phyloP scores from a whole-genome alignment of 192 early-diverging fungal species.

The Podila epicladia region DNA sequence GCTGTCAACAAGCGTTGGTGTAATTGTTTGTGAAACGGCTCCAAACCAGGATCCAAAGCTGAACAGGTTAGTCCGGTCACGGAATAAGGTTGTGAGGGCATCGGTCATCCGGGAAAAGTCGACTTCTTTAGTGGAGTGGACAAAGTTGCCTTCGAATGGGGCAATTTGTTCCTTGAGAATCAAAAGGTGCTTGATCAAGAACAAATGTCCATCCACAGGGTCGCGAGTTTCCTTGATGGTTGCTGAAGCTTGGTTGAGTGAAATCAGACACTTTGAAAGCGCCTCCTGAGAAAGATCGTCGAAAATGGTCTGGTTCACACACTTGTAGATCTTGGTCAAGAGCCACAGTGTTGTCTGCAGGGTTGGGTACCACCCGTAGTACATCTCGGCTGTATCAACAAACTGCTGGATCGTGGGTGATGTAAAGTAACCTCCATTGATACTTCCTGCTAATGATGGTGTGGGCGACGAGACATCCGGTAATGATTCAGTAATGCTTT shows the following conservation, averaged over 20 bases:
- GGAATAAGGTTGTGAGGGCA: constrained; percentile 39
- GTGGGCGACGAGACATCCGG: constrained; percentile 46
- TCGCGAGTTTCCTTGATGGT: constrained; percentile 52
- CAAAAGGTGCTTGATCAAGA: constrained; percentile 89
- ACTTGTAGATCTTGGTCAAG: constrained; percentile 81
- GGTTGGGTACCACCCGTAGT: constrained; percentile 82
- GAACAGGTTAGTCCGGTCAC: constrained; percentile 38
- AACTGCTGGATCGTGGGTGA: constrained; percentile 34
- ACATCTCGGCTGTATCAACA: constrained; percentile 46
- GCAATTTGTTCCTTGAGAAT: constrained; percentile 85
- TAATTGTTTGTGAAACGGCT: constrained; percentile 51
- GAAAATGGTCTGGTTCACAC: constrained; percentile 77
- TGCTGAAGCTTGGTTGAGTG: constrained; percentile 48
- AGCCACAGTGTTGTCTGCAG: constrained; percentile 84
- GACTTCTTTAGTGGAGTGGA: constrained; percentile 74
- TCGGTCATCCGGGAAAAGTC: constrained; percentile 73
- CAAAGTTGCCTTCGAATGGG: constrained; percentile 79
- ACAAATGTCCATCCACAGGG: constrained; percentile 77
- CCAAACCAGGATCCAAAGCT: constrained; percentile 51
- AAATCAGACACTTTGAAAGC: constrained; percentile 72
- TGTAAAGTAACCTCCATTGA: constrained; percentile 37
- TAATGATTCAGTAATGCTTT: constrained; percentile 42
- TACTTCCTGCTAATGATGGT: constrained; percentile 41
- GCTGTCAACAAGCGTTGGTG: constrained; percentile 60
- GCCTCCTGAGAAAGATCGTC: constrained; percentile 90